Evolutionary conservation across 108 stramenopile genomes (phyloP), one percentile per base, ranked within the genome.

Genomic region (Epithemia pelagica): DNA sequence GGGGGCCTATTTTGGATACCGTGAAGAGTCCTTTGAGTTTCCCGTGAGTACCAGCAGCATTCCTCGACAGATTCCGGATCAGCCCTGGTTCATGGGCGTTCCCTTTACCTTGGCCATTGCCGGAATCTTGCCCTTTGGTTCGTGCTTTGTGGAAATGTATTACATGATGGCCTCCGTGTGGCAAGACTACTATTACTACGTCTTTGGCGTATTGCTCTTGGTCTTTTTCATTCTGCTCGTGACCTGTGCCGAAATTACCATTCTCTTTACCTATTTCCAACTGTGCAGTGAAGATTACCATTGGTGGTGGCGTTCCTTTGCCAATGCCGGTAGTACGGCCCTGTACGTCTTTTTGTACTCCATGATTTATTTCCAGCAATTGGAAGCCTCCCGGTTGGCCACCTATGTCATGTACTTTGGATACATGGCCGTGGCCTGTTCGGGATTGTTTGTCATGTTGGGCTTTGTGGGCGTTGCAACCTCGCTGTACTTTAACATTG

Each of bases 291-390:
- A 99, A 85, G 94, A 99, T 80, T 97, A 99, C 78, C 92, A 94
- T 71, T 99, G 99, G 99, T 99, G 99, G 98, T 99, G 99, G 99
- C 86, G 97, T 57, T 91, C 95, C 55, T 95, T 97, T 72, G 66
- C 78, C 67, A 87, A 91, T 62, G 81, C 87, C 21, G 97, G 96
- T 61, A 81, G 90, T 7, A 95, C 95, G 21, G 97, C 95, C 15
- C 58, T 94, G n/a, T 98, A 95, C 70, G 90, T 99, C 70, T 97
- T 98, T 54, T 63, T 96, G 33, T 98, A 98, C 80, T 90, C 90
- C 30, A 75, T 96, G 61, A 81, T 94, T 58, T 99, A 99, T 88
- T 98, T 94, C 70, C 81, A 84, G 58, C 75, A 89, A 65, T 81
- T 98, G 67, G 85, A 96, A 74, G 84, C 88, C 33, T 95, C 83